phyloP scores from a whole-genome alignment of 164 flowering plant genomes.

The Chimonanthus praecox region DNA sequence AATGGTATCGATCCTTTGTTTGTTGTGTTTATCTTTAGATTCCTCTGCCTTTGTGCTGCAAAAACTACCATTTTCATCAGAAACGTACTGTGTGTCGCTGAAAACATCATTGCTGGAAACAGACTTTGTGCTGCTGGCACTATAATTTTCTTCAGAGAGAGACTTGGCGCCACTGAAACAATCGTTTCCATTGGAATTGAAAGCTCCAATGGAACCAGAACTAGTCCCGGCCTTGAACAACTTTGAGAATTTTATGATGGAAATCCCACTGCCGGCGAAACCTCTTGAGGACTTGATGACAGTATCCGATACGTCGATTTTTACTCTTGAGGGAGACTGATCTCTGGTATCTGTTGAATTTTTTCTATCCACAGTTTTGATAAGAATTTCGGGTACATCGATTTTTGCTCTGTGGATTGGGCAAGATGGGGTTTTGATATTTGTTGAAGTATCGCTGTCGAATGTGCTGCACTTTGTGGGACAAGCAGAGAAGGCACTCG shows the following conservation, averaged over 20 bases:
- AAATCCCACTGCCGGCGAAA: no score
- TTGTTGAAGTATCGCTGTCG: background rate
- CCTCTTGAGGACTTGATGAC: background rate
- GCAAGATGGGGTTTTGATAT: background rate
- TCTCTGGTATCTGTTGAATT: background rate
- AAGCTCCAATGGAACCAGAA: background rate
- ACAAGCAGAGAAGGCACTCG: background rate
- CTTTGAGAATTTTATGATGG: no score
- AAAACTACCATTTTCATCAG: background rate
- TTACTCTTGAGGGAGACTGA: background rate
- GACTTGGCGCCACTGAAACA: background rate
- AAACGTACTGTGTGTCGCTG: background rate
- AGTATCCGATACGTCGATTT: background rate
- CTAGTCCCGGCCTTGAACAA: no score
- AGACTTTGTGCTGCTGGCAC: background rate
- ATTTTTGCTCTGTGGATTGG: background rate
- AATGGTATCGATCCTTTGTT: background rate
- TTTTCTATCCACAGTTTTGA: background rate
- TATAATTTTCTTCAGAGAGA: background rate
- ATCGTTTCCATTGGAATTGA: background rate
- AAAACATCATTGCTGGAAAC: background rate
- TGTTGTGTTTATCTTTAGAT: background rate
- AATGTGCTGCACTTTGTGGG: background rate
- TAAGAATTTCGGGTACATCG: background rate
- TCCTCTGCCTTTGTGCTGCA: background rate